Conservation (phyloP, 2,329 filamentous ascomycete species). For the Neopestalotiopsis sp. region DNA sequence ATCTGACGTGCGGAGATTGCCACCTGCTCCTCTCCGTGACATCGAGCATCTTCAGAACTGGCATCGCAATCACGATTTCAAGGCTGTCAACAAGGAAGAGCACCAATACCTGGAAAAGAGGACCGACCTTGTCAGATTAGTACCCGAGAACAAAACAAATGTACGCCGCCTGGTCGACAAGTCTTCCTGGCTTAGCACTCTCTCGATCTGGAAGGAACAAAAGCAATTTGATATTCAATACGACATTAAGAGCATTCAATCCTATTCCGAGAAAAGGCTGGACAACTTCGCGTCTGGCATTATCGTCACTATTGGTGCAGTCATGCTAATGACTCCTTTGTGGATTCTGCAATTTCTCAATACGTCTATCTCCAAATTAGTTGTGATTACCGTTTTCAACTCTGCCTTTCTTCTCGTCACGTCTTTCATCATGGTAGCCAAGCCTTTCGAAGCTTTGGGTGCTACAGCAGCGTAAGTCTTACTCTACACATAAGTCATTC, state of each 20-base stretch:
- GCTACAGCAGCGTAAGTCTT: constrained; percentile 29
- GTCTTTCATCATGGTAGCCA: constrained; percentile 26
- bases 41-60: constrained; percentile 31
- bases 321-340: constrained; percentile 39
- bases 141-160: constrained; percentile 26
- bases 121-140: background rate
- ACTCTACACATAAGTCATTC: background rate
- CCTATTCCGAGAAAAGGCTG: constrained; percentile 22
- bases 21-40: constrained; percentile 18
- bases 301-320: constrained; percentile 31
- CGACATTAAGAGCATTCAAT: constrained; percentile 4
- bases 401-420: constrained; percentile 25
- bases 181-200: constrained; percentile 21
- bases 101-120: background rate
- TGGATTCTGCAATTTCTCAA: constrained; percentile 36
- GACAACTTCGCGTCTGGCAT: constrained; percentile 30
- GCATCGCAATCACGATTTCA: constrained; percentile 28
- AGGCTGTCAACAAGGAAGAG: constrained; percentile 28
- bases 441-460: constrained; percentile 29
- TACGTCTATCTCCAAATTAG: constrained; percentile 28
- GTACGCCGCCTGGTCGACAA: constrained; percentile 23
- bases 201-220: constrained; percentile 20
- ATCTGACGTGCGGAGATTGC: background rate
- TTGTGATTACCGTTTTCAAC: constrained; percentile 39
- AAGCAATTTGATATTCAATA: background rate